phyloP scores from a whole-genome alignment of 2,329 filamentous ascomycete genomes.

The Monosporascus sp. region DNA sequence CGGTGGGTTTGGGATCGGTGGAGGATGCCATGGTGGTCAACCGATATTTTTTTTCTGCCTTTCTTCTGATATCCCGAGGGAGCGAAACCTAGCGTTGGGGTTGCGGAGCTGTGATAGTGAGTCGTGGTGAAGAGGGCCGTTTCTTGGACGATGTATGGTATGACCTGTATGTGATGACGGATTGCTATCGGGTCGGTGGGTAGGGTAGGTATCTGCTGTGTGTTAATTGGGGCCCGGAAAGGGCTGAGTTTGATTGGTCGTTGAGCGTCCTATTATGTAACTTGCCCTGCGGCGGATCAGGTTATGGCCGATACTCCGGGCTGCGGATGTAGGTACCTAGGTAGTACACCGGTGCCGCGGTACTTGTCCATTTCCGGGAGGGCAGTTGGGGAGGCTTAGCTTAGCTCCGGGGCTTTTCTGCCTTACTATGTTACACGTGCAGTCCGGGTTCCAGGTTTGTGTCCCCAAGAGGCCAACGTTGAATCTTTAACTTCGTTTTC shows the following conservation, averaged over 20 bases:
- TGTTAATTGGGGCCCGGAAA: not conserved
- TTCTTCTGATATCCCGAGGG: slow-evolving; percentile 3
- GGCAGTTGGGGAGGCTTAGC: too few relatives aligned
- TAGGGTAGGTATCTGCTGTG: not conserved
- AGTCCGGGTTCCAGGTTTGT: too few relatives aligned
- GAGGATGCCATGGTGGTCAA: slow-evolving; percentile 25
- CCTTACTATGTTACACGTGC: too few relatives aligned
- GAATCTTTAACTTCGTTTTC: too few relatives aligned
- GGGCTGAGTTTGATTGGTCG: slow-evolving; percentile 9
- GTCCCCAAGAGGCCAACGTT: too few relatives aligned
- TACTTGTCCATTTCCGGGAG: too few relatives aligned
- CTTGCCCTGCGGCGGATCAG: slow-evolving; percentile 7
- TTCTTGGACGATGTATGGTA: not conserved
- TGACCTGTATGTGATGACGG: not conserved
- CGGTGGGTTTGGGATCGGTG: slow-evolving; percentile 27
- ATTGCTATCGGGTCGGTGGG: not conserved
- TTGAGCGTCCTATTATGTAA: not conserved
- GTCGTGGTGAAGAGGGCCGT: not conserved
- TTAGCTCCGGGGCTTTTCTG: not conserved
- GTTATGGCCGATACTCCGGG: slow-evolving; percentile 5
- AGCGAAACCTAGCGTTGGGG: not conserved
- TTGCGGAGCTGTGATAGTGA: not conserved
- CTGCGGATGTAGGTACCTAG: not conserved
- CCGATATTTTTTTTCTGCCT: not conserved
- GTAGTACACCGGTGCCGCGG: too few relatives aligned